These are phyloP conservation scores for Fusarium sororula DNA, from an alignment of 2,329 filamentous ascomycete species.

Conservation along the genomic window DNA sequence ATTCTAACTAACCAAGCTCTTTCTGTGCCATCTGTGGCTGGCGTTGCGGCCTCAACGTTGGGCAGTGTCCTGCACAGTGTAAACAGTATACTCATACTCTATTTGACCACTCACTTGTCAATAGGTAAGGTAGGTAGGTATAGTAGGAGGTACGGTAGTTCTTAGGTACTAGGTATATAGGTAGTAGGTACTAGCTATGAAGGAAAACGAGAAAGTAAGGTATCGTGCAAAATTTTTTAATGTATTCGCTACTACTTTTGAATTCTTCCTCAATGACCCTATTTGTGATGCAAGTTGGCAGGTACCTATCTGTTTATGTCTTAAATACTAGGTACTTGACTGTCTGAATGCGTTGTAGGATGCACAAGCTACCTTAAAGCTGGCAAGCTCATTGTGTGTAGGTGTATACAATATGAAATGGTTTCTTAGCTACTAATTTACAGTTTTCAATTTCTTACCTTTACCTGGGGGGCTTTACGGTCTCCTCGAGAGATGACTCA, in stretches of 20 bases:
- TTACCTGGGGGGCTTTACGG: neutral
- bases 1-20: conserved; percentile 14
- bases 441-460: neutral
- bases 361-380: neutral
- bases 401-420: neutral
- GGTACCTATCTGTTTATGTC: neutral
- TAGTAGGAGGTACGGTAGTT: too few relatives aligned
- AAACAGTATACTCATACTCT: neutral
- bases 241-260: neutral
- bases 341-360: neutral
- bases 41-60: conserved; percentile 25
- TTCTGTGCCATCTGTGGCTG: conserved; percentile 12
- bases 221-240: neutral
- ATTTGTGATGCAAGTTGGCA: neutral
- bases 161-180: too few relatives aligned
- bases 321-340: neutral
- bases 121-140: too few relatives aligned
- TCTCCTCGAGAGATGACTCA: neutral
- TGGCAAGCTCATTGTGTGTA: neutral
- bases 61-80: conserved; percentile 15
- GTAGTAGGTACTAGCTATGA: neutral
- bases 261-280: neutral
- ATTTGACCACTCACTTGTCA: neutral
- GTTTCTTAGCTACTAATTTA: neutral
- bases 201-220: neutral